Percentiles rank a stretch among this genome's conserved stretches.
phyloP scores from a whole-genome alignment of 495 filamentous ascomycete genomes.

The Stereocaulon alpinum region DNA sequence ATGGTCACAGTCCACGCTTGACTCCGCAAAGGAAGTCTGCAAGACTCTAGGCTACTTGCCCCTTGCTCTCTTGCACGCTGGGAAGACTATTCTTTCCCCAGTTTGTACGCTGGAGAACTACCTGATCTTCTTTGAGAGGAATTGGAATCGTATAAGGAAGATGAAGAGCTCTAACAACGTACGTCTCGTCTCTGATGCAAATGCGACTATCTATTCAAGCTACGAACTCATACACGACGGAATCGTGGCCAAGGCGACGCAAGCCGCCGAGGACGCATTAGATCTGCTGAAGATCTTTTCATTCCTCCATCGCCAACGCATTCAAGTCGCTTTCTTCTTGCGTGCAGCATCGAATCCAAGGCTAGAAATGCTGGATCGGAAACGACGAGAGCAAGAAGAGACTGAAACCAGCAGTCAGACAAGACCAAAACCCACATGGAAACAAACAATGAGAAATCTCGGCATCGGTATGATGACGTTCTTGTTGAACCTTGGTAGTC shows the following conservation, averaged over 20 bases:
- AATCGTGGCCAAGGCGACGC: slow-evolving; percentile 16
- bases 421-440: neutral
- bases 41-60: slow-evolving; percentile 29
- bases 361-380: slow-evolving; percentile 6
- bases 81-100: slow-evolving; percentile 13
- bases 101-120: slow-evolving; percentile 19
- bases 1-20: slow-evolving; percentile 10
- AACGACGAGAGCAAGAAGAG: slow-evolving; percentile 2
- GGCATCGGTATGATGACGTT: neutral
- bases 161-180: slow-evolving; percentile 14
- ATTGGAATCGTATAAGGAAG: slow-evolving; percentile 24
- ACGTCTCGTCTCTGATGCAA: neutral
- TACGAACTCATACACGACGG: slow-evolving; percentile 27
- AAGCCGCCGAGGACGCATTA: slow-evolving; percentile 28
- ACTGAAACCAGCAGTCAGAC: no score
- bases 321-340: slow-evolving; percentile 27
- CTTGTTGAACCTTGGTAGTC: neutral
- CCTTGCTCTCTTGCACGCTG: slow-evolving; percentile 32
- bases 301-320: slow-evolving; percentile 28
- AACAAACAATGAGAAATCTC: slow-evolving; percentile 7
- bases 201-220: slow-evolving; percentile 23
- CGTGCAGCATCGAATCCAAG: slow-evolving; percentile 19
- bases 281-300: slow-evolving; percentile 33
- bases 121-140: slow-evolving; percentile 21
- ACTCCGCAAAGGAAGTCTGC: slow-evolving; percentile 20